Conservation (phyloP, 371 early-diverging fungal genomes). For the Mucor ambiguus region DNA sequence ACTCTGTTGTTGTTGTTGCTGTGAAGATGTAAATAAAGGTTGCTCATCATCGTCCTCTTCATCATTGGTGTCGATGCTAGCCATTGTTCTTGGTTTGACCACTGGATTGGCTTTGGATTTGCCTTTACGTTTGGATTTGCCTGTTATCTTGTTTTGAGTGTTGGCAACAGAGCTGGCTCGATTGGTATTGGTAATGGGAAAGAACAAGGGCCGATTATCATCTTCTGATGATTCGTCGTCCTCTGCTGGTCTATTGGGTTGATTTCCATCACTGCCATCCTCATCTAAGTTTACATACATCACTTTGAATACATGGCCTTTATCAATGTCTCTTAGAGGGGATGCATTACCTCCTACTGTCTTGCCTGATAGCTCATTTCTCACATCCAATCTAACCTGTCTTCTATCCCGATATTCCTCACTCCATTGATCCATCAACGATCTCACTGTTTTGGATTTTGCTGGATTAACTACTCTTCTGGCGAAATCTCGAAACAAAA, state of each 20-base stretch:
- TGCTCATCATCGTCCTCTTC: not conserved
- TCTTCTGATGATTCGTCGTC: slow-evolving; percentile 19
- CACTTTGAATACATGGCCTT: not conserved
- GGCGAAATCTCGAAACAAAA: slow-evolving; percentile 47
- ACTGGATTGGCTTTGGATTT: slow-evolving; percentile 1
- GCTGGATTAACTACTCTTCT: slow-evolving; percentile 44
- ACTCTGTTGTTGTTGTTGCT: not conserved
- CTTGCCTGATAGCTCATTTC: slow-evolving; percentile 16
- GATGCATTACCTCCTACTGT: slow-evolving; percentile 8
- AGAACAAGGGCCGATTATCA: slow-evolving; percentile 17
- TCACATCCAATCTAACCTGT: slow-evolving; percentile 5
- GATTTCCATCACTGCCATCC: not conserved
- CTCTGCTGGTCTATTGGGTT: not conserved
- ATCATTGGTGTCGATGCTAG: not conserved
- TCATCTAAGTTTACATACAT: not conserved
- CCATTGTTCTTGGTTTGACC: not conserved
- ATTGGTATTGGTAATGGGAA: not conserved
- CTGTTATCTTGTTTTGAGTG: not conserved
- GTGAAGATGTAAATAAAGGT: not conserved
- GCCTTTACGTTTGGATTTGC: not conserved
- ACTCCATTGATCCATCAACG: slow-evolving; percentile 26
- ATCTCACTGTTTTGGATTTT: slow-evolving; percentile 29
- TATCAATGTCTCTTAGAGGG: not conserved
- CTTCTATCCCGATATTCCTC: slow-evolving; percentile 29
- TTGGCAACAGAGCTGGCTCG: not conserved